Base-by-base conservation (phyloP, 257 asterid genomes). In the Forsythia viridissima region DNA sequence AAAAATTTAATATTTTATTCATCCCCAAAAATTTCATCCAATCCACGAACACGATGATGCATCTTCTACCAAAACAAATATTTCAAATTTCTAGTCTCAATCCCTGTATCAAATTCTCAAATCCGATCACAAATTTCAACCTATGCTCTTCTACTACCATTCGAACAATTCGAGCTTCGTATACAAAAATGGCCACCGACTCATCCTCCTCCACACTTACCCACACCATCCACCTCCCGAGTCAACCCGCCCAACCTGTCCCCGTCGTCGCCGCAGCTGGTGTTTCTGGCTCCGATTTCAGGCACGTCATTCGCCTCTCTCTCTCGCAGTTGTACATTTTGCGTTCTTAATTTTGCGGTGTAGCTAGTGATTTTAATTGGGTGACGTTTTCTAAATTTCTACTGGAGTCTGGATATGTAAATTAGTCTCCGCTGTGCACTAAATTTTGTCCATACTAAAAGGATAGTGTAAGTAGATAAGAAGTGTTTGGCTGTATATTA, bases 261-360 rank as follows among this genome's bases (percentile, higher is more conserved):
- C 13, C 90, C 74, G 76, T 93, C 77, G 83, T 80, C 38, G 97
- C 97, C 72, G 93, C 90, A 61, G 80, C 93, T 7, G 96, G 98
- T 63, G 86, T 94, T 84, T 89, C 97, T 15, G 87, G 86, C 46
- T 67, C 90, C 67, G 95, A 91, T 66, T 93, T 94, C 90, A 88
- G 92, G 99, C 80, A 83, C 40, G 81, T 21, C 7, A 10, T 57
- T 72, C 71, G 16, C 75, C 63, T 76, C 73, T 6, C 38, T 79
- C 36, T 30, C 34, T 30, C 34, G 34, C 34, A 30, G 34, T 30
- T 30, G 34, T 30, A 30, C 34, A 30, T 30, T 30, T 30, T 30
- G 34, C 34, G 34, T 30, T 30, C 34, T 30, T 30, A 30, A 30
- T 30, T 30, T 30, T 30, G 34, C 34, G 1, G 34, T 30, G 34